A percentile compares a stretch with the other conserved stretches of the same genome.
These are phyloP conservation scores for Puccinia triticina DNA, from an alignment of 1,284 basidiomycete species.

Conservation along the genomic window DNA sequence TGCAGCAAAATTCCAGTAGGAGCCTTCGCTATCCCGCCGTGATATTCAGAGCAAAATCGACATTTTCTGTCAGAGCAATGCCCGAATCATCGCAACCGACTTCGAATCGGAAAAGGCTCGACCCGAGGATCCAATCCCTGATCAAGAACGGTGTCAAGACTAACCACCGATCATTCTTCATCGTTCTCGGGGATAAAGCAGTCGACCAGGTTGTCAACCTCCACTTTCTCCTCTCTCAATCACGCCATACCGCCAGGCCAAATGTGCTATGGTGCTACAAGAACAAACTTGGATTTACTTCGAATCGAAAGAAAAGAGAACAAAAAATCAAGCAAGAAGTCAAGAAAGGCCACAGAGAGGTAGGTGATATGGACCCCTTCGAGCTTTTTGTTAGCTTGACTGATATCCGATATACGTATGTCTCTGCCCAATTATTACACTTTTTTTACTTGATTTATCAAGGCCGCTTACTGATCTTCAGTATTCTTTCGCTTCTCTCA, in stretches of 20 bases:
- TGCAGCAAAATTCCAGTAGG: too few relatives aligned
- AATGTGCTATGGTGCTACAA: slow-evolving; percentile 59
- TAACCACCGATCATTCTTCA: slow-evolving; percentile 93
- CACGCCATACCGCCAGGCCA: slow-evolving; percentile 56
- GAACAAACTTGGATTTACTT: slow-evolving; percentile 62
- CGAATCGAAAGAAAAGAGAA: slow-evolving; percentile 94
- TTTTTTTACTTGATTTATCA: neutral
- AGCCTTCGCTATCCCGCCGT: too few relatives aligned
- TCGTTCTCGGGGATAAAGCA: slow-evolving; percentile 92
- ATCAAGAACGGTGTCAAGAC: slow-evolving; percentile 52
- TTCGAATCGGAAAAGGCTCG: slow-evolving; percentile 34
- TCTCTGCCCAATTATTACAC: neutral
- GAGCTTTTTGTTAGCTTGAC: slow-evolving; percentile 99
- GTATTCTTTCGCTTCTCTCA: neutral
- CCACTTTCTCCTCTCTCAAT: slow-evolving; percentile 61
- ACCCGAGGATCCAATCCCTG: slow-evolving; percentile 47
- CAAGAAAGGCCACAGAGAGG: slow-evolving; percentile 88
- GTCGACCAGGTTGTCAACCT: slow-evolving; percentile 95
- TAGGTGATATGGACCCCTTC: slow-evolving; percentile 94
- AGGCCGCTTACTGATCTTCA: neutral
- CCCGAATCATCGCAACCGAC: slow-evolving; percentile 3
- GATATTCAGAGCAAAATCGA: too few relatives aligned
- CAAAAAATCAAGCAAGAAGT: slow-evolving; percentile 92
- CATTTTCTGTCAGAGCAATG: neutral
- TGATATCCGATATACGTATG: slow-evolving; percentile 80